Conservation (phyloP, 2,329 filamentous ascomycete genomes). For the Beauveria sp. region DNA sequence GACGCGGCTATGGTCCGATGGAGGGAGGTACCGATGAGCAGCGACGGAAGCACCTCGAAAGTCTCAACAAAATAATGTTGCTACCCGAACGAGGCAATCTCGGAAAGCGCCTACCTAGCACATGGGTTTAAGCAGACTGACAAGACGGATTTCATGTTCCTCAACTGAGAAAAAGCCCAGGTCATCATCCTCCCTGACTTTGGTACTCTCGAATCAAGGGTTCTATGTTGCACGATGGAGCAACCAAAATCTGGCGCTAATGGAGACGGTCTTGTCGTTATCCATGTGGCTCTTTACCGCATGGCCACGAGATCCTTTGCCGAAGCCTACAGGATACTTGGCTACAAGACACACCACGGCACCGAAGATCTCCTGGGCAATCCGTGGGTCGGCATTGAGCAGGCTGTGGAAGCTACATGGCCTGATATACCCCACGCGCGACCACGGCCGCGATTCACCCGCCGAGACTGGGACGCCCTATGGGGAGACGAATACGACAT, state of each 20-base stretch:
- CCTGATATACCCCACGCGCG: slow-evolving; percentile 10
- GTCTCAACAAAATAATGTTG: too few species aligned
- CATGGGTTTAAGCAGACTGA: too few species aligned
- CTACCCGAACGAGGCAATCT: too few species aligned
- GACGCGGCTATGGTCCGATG: too few species aligned
- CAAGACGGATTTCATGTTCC: too few species aligned
- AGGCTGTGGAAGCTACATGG: slow-evolving; percentile 6
- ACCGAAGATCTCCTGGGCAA: neutral
- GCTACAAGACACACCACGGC: slow-evolving; percentile 15
- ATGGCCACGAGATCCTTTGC: slow-evolving; percentile 12
- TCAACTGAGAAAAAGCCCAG: too few species aligned
- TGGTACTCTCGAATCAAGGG: too few species aligned
- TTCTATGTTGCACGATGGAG: neutral
- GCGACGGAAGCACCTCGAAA: too few species aligned
- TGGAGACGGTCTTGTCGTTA: slow-evolving; percentile 2
- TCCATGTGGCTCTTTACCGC: slow-evolving; percentile 11
- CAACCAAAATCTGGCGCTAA: neutral
- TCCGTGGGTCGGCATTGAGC: neutral
- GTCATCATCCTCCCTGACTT: too few species aligned
- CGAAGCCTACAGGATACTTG: slow-evolving; percentile 12
- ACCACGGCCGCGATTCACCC: slow-evolving; percentile 11
- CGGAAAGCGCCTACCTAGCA: too few species aligned
- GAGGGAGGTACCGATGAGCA: too few species aligned
- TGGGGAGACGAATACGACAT: slow-evolving; percentile 19
- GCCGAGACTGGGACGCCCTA: slow-evolving; percentile 19